Conservation (phyloP, 1,284 basidiomycete genomes). For the Sanghuangporus weigelae region DNA sequence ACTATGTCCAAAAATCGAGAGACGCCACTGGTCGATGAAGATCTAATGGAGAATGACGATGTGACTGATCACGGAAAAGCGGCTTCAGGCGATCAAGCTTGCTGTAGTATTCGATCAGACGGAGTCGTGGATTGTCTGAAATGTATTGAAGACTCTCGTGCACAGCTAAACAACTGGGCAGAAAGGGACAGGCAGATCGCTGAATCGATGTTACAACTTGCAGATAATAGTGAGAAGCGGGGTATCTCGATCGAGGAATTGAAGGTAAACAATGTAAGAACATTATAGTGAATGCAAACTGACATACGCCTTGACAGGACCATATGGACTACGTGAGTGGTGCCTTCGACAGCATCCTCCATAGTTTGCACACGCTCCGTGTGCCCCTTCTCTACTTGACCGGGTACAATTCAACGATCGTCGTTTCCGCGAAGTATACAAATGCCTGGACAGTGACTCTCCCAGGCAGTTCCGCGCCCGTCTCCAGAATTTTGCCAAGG, state of each 20-base stretch:
- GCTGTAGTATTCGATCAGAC: constrained; percentile 40
- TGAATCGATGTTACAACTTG: constrained; percentile 35
- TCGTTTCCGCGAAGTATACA: constrained; percentile 46
- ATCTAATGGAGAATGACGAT: background rate
- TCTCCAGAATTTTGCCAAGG: constrained; percentile 51
- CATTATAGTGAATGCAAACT: background rate
- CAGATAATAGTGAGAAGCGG: constrained; percentile 35
- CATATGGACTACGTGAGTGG: background rate
- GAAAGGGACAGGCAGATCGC: constrained; percentile 33
- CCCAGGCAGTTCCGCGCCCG: constrained; percentile 31
- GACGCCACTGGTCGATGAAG: background rate
- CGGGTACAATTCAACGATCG: constrained; percentile 51
- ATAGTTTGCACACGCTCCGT: constrained; percentile 36
- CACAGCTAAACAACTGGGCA: constrained; percentile 31
- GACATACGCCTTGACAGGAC: background rate
- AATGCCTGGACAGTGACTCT: constrained; percentile 55
- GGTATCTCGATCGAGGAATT: constrained; percentile 47
- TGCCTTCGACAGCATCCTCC: constrained; percentile 26
- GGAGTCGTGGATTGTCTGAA: constrained; percentile 52
- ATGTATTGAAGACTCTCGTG: constrained; percentile 47
- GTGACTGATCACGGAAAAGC: constrained; percentile 39
- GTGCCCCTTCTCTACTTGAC: constrained; percentile 61
- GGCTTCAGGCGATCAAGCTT: constrained; percentile 39
- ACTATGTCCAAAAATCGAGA: background rate
- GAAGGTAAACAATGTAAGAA: constrained; percentile 35